Percentiles rank a stretch among this genome's conserved stretches.
These are phyloP conservation scores for Chiua sp. DNA, from an alignment of 1,284 basidiomycete genomes.

Conservation along the genomic window DNA sequence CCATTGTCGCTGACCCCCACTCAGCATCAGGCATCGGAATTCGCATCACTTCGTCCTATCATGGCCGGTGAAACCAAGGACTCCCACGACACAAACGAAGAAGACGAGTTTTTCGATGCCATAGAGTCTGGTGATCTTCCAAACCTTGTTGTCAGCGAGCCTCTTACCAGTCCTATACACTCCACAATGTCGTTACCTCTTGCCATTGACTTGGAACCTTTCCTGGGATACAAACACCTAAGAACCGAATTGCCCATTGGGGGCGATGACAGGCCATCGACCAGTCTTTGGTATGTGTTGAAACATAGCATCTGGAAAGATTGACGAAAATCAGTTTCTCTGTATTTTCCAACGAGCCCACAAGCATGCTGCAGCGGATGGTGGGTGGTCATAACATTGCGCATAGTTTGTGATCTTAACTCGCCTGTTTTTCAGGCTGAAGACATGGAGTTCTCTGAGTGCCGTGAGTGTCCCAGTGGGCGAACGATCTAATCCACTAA, in stretches of 20 bases:
- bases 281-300: slow-evolving; percentile 94
- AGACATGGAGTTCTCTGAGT: slow-evolving; percentile 96
- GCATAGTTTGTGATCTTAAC: slow-evolving; percentile 5
- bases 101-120: slow-evolving; percentile 98
- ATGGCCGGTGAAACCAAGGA: slow-evolving; percentile 44
- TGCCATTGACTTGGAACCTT: slow-evolving; percentile 53
- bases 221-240: slow-evolving; percentile 73
- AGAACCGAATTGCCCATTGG: slow-evolving; percentile 72
- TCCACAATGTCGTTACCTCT: slow-evolving; percentile 30
- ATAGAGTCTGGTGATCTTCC: slow-evolving; percentile 86
- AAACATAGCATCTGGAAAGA: slow-evolving; percentile 98
- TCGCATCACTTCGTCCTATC: slow-evolving; percentile 9
- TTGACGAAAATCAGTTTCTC: slow-evolving; percentile 96
- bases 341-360: slow-evolving; percentile 96
- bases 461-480: slow-evolving; percentile 59
- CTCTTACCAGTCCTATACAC: slow-evolving; percentile 49
- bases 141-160: slow-evolving; percentile 71
- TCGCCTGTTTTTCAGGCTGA: slow-evolving; percentile 62
- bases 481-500: slow-evolving; percentile 1
- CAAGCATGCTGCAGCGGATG: slow-evolving; percentile 93
- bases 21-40: slow-evolving; percentile 26
- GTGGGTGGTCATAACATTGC: slow-evolving; percentile 39
- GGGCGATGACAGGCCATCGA: slow-evolving; percentile 85
- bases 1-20: slow-evolving; percentile 34
- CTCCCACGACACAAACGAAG: slow-evolving; percentile 77